A percentile compares a stretch with the other conserved stretches of the same genome.
These are phyloP conservation scores for Capsicum pubescens DNA, from an alignment of 257 asterid genomes.

Conservation along the genomic window DNA sequence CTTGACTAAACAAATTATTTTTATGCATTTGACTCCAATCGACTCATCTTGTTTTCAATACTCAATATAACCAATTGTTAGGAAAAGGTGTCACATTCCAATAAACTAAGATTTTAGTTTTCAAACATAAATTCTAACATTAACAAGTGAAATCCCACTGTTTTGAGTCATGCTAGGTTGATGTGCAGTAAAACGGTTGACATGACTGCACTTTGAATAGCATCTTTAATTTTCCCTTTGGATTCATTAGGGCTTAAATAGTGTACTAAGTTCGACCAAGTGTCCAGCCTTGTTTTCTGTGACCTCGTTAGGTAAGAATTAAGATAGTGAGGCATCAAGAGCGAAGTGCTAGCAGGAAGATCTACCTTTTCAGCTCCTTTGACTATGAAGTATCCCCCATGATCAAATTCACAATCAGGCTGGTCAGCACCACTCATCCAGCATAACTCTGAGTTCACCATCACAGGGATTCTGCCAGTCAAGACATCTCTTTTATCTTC, in stretches of 20 bases:
- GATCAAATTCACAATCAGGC: slow-evolving; percentile 80
- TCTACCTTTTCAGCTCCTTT: slow-evolving; percentile 98
- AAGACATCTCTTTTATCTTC: slow-evolving; percentile 46
- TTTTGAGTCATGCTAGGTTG: slow-evolving; percentile 13
- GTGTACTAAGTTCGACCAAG: background rate
- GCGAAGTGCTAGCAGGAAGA: slow-evolving; percentile 22
- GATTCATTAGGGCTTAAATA: slow-evolving; percentile 15
- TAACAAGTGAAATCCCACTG: slow-evolving; percentile 3
- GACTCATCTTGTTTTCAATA: background rate
- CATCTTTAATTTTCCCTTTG: background rate
- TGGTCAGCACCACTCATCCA: slow-evolving; percentile 60
- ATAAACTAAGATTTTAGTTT: background rate
- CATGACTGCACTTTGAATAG: background rate
- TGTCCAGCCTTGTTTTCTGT: slow-evolving; percentile 11
- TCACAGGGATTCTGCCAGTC: slow-evolving; percentile 86
- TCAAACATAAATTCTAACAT: background rate
- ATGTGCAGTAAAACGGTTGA: background rate
- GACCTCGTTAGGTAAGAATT: background rate
- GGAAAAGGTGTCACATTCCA: background rate
- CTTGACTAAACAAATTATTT: background rate
- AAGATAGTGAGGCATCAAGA: background rate
- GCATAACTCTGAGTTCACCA: slow-evolving; percentile 86
- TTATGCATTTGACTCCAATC: background rate
- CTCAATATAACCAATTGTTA: background rate
- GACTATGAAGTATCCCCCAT: slow-evolving; percentile 89